Conservation (phyloP, 208 protist genomes). For the Wallacemonas collosoma region DNA sequence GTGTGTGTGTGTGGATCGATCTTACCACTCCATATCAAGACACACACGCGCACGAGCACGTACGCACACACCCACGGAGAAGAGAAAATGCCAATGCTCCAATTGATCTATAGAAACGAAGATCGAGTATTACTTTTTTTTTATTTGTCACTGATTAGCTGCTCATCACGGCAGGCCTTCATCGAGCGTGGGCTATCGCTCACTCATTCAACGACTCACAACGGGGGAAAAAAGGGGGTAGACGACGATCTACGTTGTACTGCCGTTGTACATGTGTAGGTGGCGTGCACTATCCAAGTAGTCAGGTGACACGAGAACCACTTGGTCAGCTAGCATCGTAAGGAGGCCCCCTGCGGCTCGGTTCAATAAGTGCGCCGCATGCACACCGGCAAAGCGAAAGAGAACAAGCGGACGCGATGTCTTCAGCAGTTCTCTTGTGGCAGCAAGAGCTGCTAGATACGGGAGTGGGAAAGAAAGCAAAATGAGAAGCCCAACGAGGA, state of each 20-base stretch:
- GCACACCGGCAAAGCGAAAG: conserved; percentile 8
- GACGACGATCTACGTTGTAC: not conserved
- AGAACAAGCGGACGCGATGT: conserved; percentile 10
- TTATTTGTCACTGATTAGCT: too few relatives aligned
- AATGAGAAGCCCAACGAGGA: conserved; percentile 15
- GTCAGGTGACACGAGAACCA: conserved; percentile 6
- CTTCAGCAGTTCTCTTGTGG: conserved; percentile 5
- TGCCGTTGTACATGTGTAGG: conserved; percentile 3
- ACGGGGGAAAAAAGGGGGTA: too few relatives aligned
- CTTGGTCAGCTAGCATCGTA: not conserved
- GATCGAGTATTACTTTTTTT: too few relatives aligned
- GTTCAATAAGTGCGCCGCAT: conserved; percentile 1
- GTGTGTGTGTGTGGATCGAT: too few relatives aligned
- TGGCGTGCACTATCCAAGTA: conserved; percentile 11
- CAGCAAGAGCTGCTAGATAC: conserved; percentile 9
- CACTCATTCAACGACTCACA: too few relatives aligned
- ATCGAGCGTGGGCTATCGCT: too few relatives aligned
- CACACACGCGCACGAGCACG: too few relatives aligned
- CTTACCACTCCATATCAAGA: too few relatives aligned
- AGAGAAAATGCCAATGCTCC: too few relatives aligned
- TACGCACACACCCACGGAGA: too few relatives aligned
- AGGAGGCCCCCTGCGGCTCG: conserved; percentile 1
- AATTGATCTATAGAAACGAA: too few relatives aligned
- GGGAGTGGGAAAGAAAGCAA: conserved; percentile 15
- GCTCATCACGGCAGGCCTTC: too few relatives aligned